phyloP scores from a whole-genome alignment of 2,329 filamentous ascomycete species.

The Ophiostoma perfectum region DNA sequence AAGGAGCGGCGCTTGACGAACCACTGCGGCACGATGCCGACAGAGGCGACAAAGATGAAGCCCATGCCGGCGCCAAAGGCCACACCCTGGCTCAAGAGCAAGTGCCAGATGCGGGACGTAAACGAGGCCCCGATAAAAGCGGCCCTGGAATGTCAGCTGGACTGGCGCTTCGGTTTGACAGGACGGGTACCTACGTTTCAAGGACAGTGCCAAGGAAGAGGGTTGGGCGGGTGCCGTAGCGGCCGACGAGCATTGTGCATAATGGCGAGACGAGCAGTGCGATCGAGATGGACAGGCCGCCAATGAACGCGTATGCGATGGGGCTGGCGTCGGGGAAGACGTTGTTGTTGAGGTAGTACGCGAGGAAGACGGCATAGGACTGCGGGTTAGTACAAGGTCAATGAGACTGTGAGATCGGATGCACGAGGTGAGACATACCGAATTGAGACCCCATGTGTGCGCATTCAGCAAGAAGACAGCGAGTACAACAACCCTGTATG shows the following conservation, averaged over 20 bases:
- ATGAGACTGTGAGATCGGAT: background rate
- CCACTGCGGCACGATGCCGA: conserved; percentile 67
- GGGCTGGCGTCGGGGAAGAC: conserved; percentile 58
- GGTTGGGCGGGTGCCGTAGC: conserved; percentile 58
- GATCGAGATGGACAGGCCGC: conserved; percentile 60
- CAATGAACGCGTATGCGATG: conserved; percentile 72
- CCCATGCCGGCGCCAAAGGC: conserved; percentile 76
- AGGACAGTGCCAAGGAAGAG: conserved; percentile 61
- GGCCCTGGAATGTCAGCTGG: conserved; percentile 31
- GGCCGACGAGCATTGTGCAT: conserved; percentile 55
- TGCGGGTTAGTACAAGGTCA: conserved; percentile 25
- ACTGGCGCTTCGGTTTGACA: background rate
- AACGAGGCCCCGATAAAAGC: conserved; percentile 68
- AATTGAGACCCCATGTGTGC: conserved; percentile 72
- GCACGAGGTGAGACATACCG: conserved; percentile 38
- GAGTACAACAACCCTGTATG: conserved; percentile 44
- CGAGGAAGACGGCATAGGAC: conserved; percentile 55
- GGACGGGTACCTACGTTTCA: conserved; percentile 42
- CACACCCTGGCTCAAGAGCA: conserved; percentile 69
- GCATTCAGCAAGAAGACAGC: conserved; percentile 55
- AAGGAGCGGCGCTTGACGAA: conserved; percentile 63
- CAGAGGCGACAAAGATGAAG: conserved; percentile 64
- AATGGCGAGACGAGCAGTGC: conserved; percentile 65
- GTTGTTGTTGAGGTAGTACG: conserved; percentile 52
- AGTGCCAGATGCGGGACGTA: conserved; percentile 63